Evolutionary conservation across 768 basidiomycete species (phyloP).

Genomic region (Butyriboletus loyo): DNA sequence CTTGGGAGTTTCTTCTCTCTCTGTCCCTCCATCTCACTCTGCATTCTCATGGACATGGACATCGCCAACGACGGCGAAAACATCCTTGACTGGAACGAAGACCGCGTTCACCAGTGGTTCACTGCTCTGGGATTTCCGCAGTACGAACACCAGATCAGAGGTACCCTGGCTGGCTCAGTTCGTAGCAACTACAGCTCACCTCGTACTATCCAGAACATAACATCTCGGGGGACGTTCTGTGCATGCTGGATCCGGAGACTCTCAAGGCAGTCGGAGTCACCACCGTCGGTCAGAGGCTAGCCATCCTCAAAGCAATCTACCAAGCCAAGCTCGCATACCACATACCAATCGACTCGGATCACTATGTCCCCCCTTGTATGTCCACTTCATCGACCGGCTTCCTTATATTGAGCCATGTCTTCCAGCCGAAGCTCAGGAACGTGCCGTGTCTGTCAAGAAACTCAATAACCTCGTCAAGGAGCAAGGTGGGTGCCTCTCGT

Average conservation of each 20-base stretch:
- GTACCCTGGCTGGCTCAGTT: slow-evolving; percentile 34
- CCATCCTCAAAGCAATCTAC: slow-evolving; percentile 92
- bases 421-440: slow-evolving; percentile 59
- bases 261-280: slow-evolving; percentile 84
- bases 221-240: slow-evolving; percentile 88
- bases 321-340: slow-evolving; percentile 81
- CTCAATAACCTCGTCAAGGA: slow-evolving; percentile 66
- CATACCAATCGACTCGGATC: slow-evolving; percentile 76
- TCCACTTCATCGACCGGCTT: slow-evolving; percentile 7
- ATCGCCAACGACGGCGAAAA: slow-evolving; percentile 29
- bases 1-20: slow-evolving; percentile 1
- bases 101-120: slow-evolving; percentile 79
- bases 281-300: slow-evolving; percentile 88
- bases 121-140: slow-evolving; percentile 76
- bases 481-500: slow-evolving; percentile 52
- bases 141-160: slow-evolving; percentile 79
- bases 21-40: background rate
- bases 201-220: slow-evolving; percentile 63
- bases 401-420: background rate
- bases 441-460: slow-evolving; percentile 58
- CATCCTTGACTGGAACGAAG: slow-evolving; percentile 68
- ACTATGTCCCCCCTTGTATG: slow-evolving; percentile 89
- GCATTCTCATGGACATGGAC: slow-evolving; percentile 26
- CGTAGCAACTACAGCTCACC: slow-evolving; percentile 4
- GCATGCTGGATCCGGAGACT: slow-evolving; percentile 76